phyloP scores from a whole-genome alignment of 805 yeast genomes.

The Cyberlindnera mississippiensis region DNA sequence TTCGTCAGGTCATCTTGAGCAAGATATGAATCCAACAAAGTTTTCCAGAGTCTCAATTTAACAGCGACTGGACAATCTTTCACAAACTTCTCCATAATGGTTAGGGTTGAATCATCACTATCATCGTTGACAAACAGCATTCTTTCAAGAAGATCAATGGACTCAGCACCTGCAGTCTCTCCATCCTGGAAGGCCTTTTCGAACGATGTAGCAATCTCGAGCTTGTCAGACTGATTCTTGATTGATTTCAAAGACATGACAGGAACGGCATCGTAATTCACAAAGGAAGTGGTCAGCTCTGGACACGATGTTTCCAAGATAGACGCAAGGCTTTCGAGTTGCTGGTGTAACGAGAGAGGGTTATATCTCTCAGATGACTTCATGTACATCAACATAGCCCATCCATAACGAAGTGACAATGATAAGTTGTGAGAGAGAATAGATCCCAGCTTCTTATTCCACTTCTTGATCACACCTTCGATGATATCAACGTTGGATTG shows the following conservation, averaged over 20 bases:
- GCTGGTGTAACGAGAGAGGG: constrained; percentile 28
- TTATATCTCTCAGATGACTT: constrained; percentile 39
- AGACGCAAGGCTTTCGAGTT: constrained; percentile 25
- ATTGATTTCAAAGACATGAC: constrained; percentile 47
- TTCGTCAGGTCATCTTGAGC: constrained; percentile 29
- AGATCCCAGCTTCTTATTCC: constrained; percentile 35
- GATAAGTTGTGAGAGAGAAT: constrained; percentile 9
- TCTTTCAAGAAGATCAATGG: constrained; percentile 39
- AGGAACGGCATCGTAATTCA: constrained; percentile 61
- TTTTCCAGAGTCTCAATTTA: constrained; percentile 70
- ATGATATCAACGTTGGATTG: constrained; percentile 35
- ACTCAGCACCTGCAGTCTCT: constrained; percentile 25
- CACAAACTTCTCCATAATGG: constrained; percentile 60
- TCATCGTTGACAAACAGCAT: constrained; percentile 31
- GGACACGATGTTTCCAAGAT: constrained; percentile 13
- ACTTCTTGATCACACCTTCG: constrained; percentile 41
- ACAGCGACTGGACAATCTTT: constrained; percentile 59
- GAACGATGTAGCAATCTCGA: constrained; percentile 65
- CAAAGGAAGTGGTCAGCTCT: constrained; percentile 36
- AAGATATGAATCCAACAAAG: constrained; percentile 56
- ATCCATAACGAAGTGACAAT: constrained; percentile 35
- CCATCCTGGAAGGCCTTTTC: constrained; percentile 32
- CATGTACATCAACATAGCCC: constrained; percentile 44
- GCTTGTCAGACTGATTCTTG: constrained; percentile 61
- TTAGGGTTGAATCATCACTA: constrained; percentile 31